Evolutionary conservation across 73 alveolate genomes (phyloP).

Genomic region (Tetrahymena borealis): DNA sequence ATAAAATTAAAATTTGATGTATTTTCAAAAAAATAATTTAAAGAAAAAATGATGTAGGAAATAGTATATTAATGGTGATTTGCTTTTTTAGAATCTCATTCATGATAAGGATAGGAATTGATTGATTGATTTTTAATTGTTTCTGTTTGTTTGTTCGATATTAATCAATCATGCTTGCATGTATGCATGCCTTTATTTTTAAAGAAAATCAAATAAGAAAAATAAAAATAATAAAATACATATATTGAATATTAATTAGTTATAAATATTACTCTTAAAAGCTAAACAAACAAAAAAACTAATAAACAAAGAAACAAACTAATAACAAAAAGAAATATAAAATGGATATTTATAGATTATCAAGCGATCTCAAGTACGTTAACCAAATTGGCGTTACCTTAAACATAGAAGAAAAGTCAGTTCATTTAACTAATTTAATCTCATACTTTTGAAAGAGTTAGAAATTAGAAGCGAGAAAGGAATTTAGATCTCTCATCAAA

Average conservation of each 20-base stretch:
- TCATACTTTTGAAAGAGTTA: neutral
- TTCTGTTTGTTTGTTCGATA: too few relatives aligned
- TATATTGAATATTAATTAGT: neutral
- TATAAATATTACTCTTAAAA: neutral
- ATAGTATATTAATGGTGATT: neutral
- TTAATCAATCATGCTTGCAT: too few relatives aligned
- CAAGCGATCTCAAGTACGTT: constrained; percentile 26
- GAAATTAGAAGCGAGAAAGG: too few relatives aligned
- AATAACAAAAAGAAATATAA: neutral
- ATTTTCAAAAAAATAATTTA: neutral
- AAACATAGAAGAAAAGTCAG: constrained; percentile 32
- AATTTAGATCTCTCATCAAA: too few relatives aligned
- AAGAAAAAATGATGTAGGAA: neutral
- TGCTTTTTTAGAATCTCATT: too few relatives aligned
- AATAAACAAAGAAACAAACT: neutral
- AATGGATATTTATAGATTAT: constrained; percentile 40
- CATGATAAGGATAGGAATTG: too few relatives aligned
- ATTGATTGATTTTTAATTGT: too few relatives aligned
- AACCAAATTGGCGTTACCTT: constrained; percentile 36
- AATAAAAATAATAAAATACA: neutral
- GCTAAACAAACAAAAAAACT: too few relatives aligned
- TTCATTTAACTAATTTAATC: neutral
- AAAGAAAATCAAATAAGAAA: neutral
- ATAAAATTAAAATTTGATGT: neutral
- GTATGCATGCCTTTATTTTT: neutral